phyloP scores from a whole-genome alignment of 768 basidiomycete genomes.

The Tulasnella sp. region DNA sequence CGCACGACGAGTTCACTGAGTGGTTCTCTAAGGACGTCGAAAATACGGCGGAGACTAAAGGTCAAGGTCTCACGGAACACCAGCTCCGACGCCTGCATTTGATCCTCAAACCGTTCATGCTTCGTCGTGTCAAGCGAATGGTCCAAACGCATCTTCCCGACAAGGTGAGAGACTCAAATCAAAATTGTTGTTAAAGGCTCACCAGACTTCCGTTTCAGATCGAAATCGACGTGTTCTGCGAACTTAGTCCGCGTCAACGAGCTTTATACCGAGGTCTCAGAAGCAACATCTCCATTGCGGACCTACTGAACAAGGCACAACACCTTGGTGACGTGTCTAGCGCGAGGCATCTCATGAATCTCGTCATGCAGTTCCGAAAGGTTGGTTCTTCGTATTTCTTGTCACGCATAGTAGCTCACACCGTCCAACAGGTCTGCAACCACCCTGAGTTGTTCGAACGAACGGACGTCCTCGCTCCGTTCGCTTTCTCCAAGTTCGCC shows the following conservation, averaged over 20 bases:
- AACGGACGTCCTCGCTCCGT: constrained; percentile 89
- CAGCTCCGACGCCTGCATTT: constrained; percentile 92
- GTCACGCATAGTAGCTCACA: neutral
- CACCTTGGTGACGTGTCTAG: constrained; percentile 86
- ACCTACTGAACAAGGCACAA: constrained; percentile 87
- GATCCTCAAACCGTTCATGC: constrained; percentile 99
- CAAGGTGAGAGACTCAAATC: constrained; percentile 50
- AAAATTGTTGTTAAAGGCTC: neutral
- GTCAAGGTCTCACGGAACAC: constrained; percentile 87
- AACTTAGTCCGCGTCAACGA: constrained; percentile 87
- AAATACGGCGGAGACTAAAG: constrained; percentile 78
- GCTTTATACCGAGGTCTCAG: constrained; percentile 81
- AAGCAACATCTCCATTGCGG: constrained; percentile 89
- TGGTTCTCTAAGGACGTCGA: constrained; percentile 99
- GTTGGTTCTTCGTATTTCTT: constrained; percentile 34
- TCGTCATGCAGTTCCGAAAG: constrained; percentile 99
- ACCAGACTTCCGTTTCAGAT: constrained; percentile 49
- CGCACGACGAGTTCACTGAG: constrained; percentile 98
- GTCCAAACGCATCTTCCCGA: constrained; percentile 99
- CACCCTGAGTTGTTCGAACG: constrained; percentile 97
- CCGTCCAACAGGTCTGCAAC: constrained; percentile 72
- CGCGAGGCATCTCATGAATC: constrained; percentile 92
- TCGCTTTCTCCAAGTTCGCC: constrained; percentile 79
- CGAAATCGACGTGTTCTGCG: constrained; percentile 90
- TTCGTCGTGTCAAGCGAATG: constrained; percentile 91